Base-by-base conservation (phyloP, 2,329 filamentous ascomycete genomes). In the Trichoderma sp. region DNA sequence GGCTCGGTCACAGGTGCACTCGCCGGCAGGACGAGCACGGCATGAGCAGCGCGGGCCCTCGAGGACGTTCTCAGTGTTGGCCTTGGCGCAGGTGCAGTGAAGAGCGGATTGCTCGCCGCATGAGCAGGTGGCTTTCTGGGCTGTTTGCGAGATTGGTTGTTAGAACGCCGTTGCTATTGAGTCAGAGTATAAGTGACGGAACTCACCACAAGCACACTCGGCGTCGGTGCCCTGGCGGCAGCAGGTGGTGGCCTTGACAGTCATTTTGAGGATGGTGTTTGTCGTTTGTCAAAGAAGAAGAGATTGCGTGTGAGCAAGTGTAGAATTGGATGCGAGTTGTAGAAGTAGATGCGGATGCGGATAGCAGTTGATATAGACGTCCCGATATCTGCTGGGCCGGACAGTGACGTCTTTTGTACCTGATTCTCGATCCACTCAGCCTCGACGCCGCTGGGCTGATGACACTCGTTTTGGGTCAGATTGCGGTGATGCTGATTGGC, bases 101-200 rank as follows among this genome's bases (percentile, higher is more conserved):
- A 97, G 88, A 60, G 95, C 95, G 4, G 89, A 88, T 78, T 96
- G 87, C 84, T 97, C 89, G 77, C 95, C 95, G 79, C 95, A 98
- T 18, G 93, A 96, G 88, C 94, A 97, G 70, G 85, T 90, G 10
- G 89, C 89, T 80, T 90, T 85, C 75, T 87, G 80, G 74, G 88
- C 88, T 88, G 73, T 55, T 34, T 13, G 16, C 5, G 10, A n/a
- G 24, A 7, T 14, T 11, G n/a, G 16, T 46, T 63, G 59, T 61
- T 3, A 39, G 16, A 32, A 26, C 5, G 2, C 7, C 11, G 24
- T 28, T 18, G 4, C 14, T 28, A n/a, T 28, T 14, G 39, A 11
- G 32, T 26, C 21, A 43, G 39, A n/a, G 46, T 24, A 49, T 49
- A 4, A 14, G 26, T 16, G 28, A 60, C 70, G 63, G 49, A 66